A percentile compares a stretch with the other conserved stretches of the same genome.
Conservation (phyloP, 2,329 filamentous ascomycete species). For the Paecilomyces formosus region DNA sequence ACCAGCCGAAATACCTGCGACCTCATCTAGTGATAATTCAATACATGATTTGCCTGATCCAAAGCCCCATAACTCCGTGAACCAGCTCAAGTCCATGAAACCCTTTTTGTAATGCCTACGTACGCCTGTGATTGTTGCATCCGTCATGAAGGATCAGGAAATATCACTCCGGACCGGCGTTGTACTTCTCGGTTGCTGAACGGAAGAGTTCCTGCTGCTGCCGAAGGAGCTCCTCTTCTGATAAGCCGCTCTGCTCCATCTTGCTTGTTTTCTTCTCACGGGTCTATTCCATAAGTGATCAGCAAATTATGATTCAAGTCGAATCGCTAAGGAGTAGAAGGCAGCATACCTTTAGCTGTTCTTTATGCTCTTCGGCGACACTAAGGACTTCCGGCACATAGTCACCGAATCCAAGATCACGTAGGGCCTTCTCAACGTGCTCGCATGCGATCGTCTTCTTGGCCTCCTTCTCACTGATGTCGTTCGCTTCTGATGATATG, state of each 20-base stretch:
- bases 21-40: neutral
- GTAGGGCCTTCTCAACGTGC: slow-evolving; percentile 90
- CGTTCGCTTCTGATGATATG: slow-evolving; percentile 96
- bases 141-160: neutral
- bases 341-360: slow-evolving; percentile 70
- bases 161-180: slow-evolving; percentile 39
- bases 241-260: slow-evolving; percentile 88
- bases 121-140: neutral
- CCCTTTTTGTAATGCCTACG: slow-evolving; percentile 11
- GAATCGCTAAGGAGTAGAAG: slow-evolving; percentile 4
- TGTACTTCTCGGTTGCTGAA: slow-evolving; percentile 66
- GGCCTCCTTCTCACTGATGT: slow-evolving; percentile 96
- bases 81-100: slow-evolving; percentile 13
- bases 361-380: slow-evolving; percentile 85
- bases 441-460: slow-evolving; percentile 99
- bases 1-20: neutral
- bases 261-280: slow-evolving; percentile 97
- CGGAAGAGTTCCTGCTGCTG: slow-evolving; percentile 91
- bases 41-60: neutral
- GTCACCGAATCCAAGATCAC: slow-evolving; percentile 84
- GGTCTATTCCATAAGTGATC: slow-evolving; percentile 48
- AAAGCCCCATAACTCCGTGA: neutral
- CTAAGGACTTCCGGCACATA: slow-evolving; percentile 84
- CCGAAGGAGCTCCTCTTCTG: slow-evolving; percentile 78
- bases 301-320: slow-evolving; percentile 3